A percentile compares a stretch with the other conserved stretches of the same genome.
These are phyloP conservation scores for Vigna reflexopilosa DNA, from an alignment of 306 rosid species.

Conservation along the genomic window DNA sequence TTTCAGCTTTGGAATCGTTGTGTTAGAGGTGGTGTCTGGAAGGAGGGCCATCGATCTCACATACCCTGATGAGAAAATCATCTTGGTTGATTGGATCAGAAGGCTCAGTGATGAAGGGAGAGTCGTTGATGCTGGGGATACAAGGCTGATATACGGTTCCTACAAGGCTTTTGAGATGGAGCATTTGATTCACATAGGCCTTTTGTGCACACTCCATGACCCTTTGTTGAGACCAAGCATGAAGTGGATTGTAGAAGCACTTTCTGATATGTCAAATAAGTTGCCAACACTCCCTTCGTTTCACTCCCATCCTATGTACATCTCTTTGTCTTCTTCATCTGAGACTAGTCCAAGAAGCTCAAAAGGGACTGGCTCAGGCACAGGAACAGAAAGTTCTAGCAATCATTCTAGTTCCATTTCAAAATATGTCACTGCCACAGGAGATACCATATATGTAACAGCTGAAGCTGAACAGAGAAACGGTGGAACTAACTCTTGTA, in stretches of 20 bases:
- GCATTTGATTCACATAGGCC: constrained; percentile 63
- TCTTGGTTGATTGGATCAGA: constrained; percentile 83
- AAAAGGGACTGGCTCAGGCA: constrained; percentile 36
- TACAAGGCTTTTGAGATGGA: constrained; percentile 62
- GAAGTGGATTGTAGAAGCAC: constrained; percentile 81
- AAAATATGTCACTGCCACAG: constrained; percentile 66
- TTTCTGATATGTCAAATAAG: constrained; percentile 56
- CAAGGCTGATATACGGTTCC: constrained; percentile 63
- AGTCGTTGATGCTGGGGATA: constrained; percentile 56
- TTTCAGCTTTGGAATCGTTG: constrained; percentile 85
- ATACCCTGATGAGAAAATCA: constrained; percentile 71
- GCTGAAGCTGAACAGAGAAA: constrained; percentile 71
- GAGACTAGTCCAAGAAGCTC: constrained; percentile 55
- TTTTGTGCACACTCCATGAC: constrained; percentile 80
- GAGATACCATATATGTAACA: constrained; percentile 65
- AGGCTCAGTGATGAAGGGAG: constrained; percentile 68
- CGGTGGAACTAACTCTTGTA: constrained; percentile 42
- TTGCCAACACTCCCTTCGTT: constrained; percentile 80
- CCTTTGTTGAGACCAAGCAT: constrained; percentile 73
- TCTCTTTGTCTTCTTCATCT: constrained; percentile 63
- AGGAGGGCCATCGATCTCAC: constrained; percentile 81
- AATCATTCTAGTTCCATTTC: constrained; percentile 45
- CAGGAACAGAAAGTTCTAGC: constrained; percentile 41
- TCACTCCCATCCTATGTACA: constrained; percentile 77
- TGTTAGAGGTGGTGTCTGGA: constrained; percentile 78